phyloP scores from a whole-genome alignment of 208 protist genomes.

The Leishmania guyanensis region DNA sequence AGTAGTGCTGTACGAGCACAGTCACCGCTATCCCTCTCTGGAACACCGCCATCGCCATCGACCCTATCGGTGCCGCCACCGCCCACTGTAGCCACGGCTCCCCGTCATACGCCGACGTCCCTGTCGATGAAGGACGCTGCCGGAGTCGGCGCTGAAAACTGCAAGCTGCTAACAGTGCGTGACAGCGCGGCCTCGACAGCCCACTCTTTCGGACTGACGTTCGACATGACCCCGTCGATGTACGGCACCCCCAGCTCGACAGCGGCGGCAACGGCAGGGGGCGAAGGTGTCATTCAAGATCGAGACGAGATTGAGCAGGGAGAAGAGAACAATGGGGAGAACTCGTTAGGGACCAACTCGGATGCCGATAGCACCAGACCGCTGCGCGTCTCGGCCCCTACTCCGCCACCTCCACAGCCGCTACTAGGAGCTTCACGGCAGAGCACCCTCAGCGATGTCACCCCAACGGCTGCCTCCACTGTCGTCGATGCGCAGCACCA shows the following conservation, averaged over 20 bases:
- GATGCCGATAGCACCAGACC: neutral
- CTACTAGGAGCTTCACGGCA: neutral
- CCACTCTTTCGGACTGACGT: neutral
- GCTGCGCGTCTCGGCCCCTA: neutral
- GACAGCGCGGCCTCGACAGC: neutral
- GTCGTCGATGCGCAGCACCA: neutral
- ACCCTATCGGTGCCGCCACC: neutral
- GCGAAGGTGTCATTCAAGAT: neutral
- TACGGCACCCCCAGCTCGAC: neutral
- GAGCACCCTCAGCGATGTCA: constrained; percentile 1
- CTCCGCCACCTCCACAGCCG: neutral
- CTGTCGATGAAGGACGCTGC: neutral
- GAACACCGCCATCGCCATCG: neutral
- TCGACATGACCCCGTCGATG: neutral
- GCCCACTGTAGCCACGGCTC: neutral
- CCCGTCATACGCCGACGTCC: neutral
- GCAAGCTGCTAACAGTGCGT: neutral
- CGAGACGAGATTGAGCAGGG: neutral
- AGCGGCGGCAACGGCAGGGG: neutral
- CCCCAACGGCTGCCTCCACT: neutral
- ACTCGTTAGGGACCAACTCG: neutral
- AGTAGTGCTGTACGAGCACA: neutral
- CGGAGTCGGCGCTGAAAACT: neutral
- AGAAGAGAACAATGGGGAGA: neutral
- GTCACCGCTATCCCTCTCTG: neutral